A percentile compares a stretch with the other conserved stretches of the same genome.
Evolutionary conservation across 2,329 filamentous ascomycete species (phyloP).

Genomic region (Penicillium sp.): DNA sequence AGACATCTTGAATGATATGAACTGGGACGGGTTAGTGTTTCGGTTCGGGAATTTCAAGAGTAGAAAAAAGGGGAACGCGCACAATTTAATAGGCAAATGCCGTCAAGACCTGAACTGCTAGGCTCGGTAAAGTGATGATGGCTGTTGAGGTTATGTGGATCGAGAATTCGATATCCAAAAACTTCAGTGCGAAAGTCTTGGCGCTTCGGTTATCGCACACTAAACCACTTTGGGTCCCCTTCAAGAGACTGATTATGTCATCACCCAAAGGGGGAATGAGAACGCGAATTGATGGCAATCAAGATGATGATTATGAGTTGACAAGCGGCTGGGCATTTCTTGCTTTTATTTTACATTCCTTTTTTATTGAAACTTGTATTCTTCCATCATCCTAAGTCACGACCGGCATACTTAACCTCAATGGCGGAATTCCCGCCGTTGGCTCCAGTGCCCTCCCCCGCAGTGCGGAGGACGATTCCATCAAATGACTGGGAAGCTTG

Average conservation of each 20-base stretch:
- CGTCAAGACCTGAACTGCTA: conserved; percentile 79
- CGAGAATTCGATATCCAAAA: conserved; percentile 21
- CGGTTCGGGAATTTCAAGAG: conserved; percentile 14
- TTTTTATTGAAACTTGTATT: background rate
- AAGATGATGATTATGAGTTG: conserved; percentile 4
- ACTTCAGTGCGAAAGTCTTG: conserved; percentile 35
- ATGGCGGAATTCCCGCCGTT: conserved; percentile 64
- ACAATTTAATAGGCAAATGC: conserved; percentile 35
- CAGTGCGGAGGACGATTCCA: conserved; percentile 65
- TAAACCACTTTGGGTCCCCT: conserved; percentile 33
- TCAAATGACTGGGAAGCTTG: conserved; percentile 74
- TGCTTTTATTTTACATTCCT: background rate
- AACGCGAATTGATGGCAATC: conserved; percentile 4
- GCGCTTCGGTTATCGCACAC: conserved; percentile 42
- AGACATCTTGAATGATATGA: conserved; percentile 66
- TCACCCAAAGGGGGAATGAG: conserved; percentile 17
- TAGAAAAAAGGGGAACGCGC: conserved; percentile 1
- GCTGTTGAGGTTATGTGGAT: conserved; percentile 29
- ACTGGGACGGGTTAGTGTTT: conserved; percentile 23
- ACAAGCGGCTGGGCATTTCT: conserved; percentile 6
- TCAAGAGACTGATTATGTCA: conserved; percentile 12
- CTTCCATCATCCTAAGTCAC: conserved; percentile 6
- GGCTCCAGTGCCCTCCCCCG: conserved; percentile 71
- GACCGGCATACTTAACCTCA: background rate
- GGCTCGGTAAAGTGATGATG: conserved; percentile 80